Percentiles rank a stretch among this genome's conserved stretches.
Evolutionary conservation across 1,284 basidiomycete species (phyloP).

Genomic region (Cryptococcus floricola): DNA sequence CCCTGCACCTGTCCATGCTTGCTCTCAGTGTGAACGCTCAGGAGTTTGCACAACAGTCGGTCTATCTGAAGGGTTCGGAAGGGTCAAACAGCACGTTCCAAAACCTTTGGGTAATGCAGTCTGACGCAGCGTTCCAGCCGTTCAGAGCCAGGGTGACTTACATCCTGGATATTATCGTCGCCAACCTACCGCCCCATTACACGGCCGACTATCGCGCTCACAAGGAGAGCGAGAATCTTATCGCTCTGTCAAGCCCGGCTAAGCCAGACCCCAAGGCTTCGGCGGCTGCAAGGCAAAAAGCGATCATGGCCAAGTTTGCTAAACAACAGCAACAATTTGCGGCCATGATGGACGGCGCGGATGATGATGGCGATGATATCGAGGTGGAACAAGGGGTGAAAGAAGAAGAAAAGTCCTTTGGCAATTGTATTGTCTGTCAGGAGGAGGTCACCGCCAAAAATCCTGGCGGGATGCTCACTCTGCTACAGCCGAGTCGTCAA

Average conservation of each 20-base stretch:
- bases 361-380: constrained; percentile 56
- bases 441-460: constrained; percentile 74
- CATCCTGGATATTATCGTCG: constrained; percentile 67
- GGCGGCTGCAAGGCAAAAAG: constrained; percentile 61
- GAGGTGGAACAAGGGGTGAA: constrained; percentile 63
- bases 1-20: constrained; percentile 78
- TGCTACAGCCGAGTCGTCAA: constrained; percentile 83
- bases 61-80: constrained; percentile 49
- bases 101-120: constrained; percentile 69
- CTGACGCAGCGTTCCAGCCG: constrained; percentile 65
- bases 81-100: constrained; percentile 52
- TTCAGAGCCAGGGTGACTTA: constrained; percentile 69
- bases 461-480: constrained; percentile 83
- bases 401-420: constrained; percentile 58
- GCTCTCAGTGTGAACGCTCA: constrained; percentile 65
- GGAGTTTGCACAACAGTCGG: constrained; percentile 60
- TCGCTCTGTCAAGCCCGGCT: constrained; percentile 37
- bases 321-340: constrained; percentile 78
- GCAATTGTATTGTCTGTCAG: constrained; percentile 96
- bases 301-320: constrained; percentile 89
- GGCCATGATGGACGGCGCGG: constrained; percentile 40
- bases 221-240: constrained; percentile 48
- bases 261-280: constrained; percentile 30
- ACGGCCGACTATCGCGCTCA: constrained; percentile 52
- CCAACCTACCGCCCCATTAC: constrained; percentile 46